Conservation (phyloP, 2,329 filamentous ascomycete genomes). For the Aspergillus uvarum region DNA sequence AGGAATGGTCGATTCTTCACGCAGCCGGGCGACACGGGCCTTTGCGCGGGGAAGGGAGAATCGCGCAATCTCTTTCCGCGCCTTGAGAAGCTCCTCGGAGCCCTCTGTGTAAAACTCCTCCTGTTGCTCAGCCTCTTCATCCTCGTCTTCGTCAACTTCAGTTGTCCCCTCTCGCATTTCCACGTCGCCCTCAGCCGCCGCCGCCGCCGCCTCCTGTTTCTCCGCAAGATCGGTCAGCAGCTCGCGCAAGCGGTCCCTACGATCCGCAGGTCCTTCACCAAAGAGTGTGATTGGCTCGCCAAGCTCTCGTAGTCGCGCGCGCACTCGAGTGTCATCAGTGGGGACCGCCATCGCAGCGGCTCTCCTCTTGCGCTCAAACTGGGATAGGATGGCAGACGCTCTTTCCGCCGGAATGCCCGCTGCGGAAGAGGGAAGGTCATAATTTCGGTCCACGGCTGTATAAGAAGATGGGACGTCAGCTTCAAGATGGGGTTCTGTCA, state of each 20-base stretch:
- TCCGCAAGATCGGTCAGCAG: conserved; percentile 73
- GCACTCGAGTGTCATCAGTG: conserved; percentile 87
- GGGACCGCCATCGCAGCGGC: conserved; percentile 88
- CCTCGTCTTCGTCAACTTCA: conserved; percentile 54
- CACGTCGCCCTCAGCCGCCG: conserved; percentile 48
- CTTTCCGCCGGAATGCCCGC: conserved; percentile 74
- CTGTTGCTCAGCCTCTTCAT: conserved; percentile 70
- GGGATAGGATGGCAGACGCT: conserved; percentile 78
- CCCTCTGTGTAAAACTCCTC: conserved; percentile 96
- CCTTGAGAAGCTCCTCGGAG: conserved; percentile 68
- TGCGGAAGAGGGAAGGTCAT: conserved; percentile 68
- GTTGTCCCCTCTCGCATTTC: conserved; percentile 54
- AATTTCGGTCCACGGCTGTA: conserved; percentile 73
- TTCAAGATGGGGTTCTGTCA: not conserved
- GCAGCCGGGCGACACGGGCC: conserved; percentile 72
- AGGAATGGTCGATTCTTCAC: conserved; percentile 76
- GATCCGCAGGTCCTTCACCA: conserved; percentile 81
- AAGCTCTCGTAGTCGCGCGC: conserved; percentile 74
- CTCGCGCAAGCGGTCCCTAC: conserved; percentile 81
- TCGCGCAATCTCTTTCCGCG: conserved; percentile 73
- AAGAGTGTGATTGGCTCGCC: conserved; percentile 95
- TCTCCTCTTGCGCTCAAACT: conserved; percentile 87
- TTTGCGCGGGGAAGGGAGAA: conserved; percentile 84
- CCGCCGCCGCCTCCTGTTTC: conserved; percentile 53
- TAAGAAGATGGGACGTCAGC: not conserved